phyloP scores from a whole-genome alignment of 257 asterid genomes.

The Penstemon eatonii region DNA sequence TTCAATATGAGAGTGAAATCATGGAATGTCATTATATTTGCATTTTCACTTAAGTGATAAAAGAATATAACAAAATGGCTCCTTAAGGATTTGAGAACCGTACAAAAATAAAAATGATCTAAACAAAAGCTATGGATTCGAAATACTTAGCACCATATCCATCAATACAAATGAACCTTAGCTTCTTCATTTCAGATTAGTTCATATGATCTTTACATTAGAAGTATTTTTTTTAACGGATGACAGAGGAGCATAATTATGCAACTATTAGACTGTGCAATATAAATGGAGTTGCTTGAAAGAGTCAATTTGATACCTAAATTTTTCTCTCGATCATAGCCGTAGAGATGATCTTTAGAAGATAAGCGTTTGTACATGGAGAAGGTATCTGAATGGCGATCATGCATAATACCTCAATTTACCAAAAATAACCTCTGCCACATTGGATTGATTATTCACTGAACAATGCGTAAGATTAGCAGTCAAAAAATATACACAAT shows the following conservation, averaged over 20 bases:
- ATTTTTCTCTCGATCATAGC: constrained; percentile 42
- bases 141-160: no score
- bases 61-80: no score
- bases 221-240: background rate
- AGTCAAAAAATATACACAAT: no score
- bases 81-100: no score
- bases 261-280: no score
- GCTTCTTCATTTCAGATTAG: constrained; percentile 8
- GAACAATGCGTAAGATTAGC: no score
- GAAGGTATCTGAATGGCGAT: constrained; percentile 30
- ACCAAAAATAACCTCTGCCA: constrained; percentile 30
- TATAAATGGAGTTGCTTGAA: background rate
- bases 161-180: no score
- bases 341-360: constrained; percentile 53
- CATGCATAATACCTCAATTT: no score
- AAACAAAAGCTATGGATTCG: no score
- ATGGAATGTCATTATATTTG: constrained; percentile 14
- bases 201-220: background rate
- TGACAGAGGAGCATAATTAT: constrained; percentile 3
- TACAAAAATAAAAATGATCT: no score
- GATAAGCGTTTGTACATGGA: constrained; percentile 69
- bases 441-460: constrained; percentile 25
- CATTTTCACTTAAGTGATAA: background rate
- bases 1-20: constrained; percentile 20
- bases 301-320: constrained; percentile 36